Conservation (phyloP, 805 yeast species). For the Pichia deserticola region DNA sequence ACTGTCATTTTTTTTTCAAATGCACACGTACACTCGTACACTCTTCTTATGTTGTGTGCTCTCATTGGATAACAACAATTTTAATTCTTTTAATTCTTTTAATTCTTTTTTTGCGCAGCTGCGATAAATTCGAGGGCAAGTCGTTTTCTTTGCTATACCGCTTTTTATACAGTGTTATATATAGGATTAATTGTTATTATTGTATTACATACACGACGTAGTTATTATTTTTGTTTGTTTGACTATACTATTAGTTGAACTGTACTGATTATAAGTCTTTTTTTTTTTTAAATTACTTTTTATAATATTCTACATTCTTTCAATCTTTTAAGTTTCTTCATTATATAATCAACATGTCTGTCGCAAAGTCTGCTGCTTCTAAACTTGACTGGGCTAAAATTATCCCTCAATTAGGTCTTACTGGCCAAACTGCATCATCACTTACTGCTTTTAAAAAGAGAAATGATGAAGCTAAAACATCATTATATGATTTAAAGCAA, state of each 20-base stretch:
- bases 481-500: slow-evolving; percentile 57
- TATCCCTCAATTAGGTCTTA: slow-evolving; percentile 78
- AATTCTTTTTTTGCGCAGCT: too few relatives aligned
- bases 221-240: too few relatives aligned
- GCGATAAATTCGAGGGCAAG: not conserved
- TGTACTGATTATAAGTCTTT: too few relatives aligned
- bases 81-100: too few relatives aligned
- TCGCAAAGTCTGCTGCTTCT: slow-evolving; percentile 30
- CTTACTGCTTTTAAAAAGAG: slow-evolving; percentile 91
- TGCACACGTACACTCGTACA: not conserved
- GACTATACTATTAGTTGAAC: too few relatives aligned
- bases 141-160: too few relatives aligned
- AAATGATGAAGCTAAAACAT: slow-evolving; percentile 94
- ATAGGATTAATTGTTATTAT: too few relatives aligned
- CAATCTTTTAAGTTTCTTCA: not conserved
- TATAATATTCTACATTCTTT: too few relatives aligned
- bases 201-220: too few relatives aligned
- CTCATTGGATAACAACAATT: not conserved
- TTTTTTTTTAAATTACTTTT: too few relatives aligned
- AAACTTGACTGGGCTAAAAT: slow-evolving; percentile 95
- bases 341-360: slow-evolving; percentile 11
- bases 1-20: not conserved
- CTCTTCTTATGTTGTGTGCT: not conserved
- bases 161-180: too few relatives aligned
- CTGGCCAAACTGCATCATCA: slow-evolving; percentile 86